Base-by-base conservation (phyloP, 2,329 filamentous ascomycete species). In the Orbilia quercus region DNA sequence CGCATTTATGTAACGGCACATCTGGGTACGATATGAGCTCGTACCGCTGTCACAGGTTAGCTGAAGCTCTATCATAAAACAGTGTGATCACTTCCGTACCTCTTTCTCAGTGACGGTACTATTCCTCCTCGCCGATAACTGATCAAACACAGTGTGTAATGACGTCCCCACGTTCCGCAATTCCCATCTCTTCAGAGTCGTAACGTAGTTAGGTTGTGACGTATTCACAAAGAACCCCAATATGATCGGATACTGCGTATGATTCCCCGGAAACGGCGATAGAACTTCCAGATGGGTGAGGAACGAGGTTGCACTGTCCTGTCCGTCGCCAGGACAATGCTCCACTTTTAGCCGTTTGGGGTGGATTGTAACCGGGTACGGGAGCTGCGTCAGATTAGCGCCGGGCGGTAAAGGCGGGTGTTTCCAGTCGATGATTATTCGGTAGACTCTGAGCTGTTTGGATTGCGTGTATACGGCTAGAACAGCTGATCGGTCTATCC, bases 111-210 rank as follows among this genome's bases (percentile, higher is more conserved):
- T 82, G 78, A 64, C 58, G 0, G 74, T 75, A 71, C 84, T 86
- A 78, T 86, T 87, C 77, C 87, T 87, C 76, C 89, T 87, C 45
- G 85, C 84, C 6, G 88, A 87, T 23, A 95, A 84, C 76, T 93
- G 89, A 76, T 92, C 90, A 79, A 96, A 94, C 11, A 89, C 90
- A 1, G 89, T 82, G 78, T 95, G 90, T 6, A 96, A 82, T 7
- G 82, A 84, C 75, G 89, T 87, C n/a, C 85, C 81, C 51, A 87
- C 84, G 31, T 90, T 87, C 31, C 85, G 84, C 7, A 94, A 80
- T 76, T 95, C 89, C 94, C 94, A 98, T 74, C 90, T 86, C 75
- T 92, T 89, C 74, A 98, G 84, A 42, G 93, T 86, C 76, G 89
- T 96, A 76, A 90, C 87, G 0, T 87, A 83, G 31, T 88, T 87